Conservation (phyloP, 1,284 basidiomycete species). For the Cutaneotrichosporon sp. region DNA sequence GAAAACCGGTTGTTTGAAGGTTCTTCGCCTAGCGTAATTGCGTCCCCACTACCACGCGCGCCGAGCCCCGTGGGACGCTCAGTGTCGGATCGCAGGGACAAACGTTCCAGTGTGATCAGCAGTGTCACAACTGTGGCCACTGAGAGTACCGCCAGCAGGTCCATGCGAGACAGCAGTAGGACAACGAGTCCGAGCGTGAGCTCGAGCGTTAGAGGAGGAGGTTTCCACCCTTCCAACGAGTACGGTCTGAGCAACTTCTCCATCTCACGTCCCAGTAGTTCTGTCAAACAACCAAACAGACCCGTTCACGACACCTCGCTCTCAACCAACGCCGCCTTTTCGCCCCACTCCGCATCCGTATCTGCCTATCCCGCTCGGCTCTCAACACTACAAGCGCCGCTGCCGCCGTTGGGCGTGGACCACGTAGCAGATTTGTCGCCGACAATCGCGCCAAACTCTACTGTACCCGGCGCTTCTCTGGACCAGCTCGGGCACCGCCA, state of each 20-base stretch:
- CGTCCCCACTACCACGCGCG: neutral
- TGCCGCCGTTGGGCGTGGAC: neutral
- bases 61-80: neutral
- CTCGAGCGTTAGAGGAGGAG: neutral
- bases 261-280: neutral
- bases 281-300: neutral
- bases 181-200: neutral
- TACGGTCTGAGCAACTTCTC: neutral
- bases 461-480: too few species aligned
- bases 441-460: neutral
- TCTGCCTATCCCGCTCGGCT: too few species aligned
- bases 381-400: too few species aligned
- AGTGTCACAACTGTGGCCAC: neutral
- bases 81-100: neutral
- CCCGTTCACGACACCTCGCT: neutral
- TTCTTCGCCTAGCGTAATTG: neutral
- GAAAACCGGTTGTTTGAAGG: neutral
- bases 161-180: neutral
- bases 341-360: neutral
- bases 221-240: neutral
- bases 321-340: neutral
- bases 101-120: neutral
- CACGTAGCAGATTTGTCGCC: slow-evolving; percentile 2
- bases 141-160: neutral
- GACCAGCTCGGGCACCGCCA: neutral